A percentile compares a stretch with the other conserved stretches of the same genome.
phyloP scores from a whole-genome alignment of 345 rosid genomes.

The Lepidium aucheri region DNA sequence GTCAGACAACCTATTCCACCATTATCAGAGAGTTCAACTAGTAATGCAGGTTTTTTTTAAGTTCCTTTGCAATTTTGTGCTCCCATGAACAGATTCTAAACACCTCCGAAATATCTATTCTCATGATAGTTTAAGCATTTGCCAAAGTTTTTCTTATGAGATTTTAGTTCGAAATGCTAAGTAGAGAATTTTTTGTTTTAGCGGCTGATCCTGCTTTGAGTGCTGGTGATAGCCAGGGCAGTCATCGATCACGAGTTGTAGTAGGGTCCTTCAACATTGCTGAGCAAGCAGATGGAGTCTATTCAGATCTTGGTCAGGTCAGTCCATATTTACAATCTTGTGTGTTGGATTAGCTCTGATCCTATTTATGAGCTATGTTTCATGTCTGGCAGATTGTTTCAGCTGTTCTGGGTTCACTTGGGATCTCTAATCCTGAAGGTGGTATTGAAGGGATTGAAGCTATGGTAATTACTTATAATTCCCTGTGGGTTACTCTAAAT shows the following conservation, averaged over 20 bases:
- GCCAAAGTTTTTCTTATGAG: not conserved
- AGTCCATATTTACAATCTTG: not conserved
- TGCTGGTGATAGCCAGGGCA: conserved; percentile 29
- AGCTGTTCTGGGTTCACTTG: conserved; percentile 33
- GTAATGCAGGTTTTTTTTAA: conserved; percentile 34
- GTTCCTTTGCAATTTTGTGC: not conserved
- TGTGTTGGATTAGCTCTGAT: not conserved
- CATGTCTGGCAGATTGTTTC: conserved; percentile 26
- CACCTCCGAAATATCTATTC: not conserved
- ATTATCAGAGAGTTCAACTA: conserved; percentile 35
- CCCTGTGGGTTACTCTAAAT: not conserved
- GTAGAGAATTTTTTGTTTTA: conserved; percentile 11
- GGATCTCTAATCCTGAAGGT: conserved; percentile 22
- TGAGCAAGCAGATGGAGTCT: conserved; percentile 44
- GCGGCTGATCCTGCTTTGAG: conserved; percentile 37
- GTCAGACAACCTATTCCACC: conserved; percentile 43
- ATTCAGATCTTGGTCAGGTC: conserved; percentile 46
- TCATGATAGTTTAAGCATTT: not conserved
- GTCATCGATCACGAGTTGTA: conserved; percentile 38
- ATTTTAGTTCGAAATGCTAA: conserved; percentile 1
- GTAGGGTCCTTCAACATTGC: conserved; percentile 52
- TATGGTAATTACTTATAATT: conserved; percentile 15
- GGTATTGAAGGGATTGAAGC: conserved; percentile 26
- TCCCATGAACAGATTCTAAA: not conserved
- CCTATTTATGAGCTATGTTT: conserved; percentile 5